phyloP scores from a whole-genome alignment of 192 early-diverging fungal genomes.

The Umbelopsis ramanniana region DNA sequence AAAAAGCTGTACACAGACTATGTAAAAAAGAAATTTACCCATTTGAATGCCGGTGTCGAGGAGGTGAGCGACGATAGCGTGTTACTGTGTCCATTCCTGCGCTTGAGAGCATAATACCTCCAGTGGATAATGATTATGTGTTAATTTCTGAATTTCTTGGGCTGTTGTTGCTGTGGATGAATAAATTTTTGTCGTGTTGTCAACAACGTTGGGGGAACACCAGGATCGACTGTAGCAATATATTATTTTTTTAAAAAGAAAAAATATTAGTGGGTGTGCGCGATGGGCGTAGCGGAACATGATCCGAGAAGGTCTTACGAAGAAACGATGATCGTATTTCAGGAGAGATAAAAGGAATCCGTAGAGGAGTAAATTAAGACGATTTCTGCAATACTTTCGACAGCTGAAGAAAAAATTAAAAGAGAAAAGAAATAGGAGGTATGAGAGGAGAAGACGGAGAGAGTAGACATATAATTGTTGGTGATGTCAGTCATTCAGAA shows the following conservation, averaged over 20 bases:
- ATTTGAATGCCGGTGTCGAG: slow-evolving; percentile 10
- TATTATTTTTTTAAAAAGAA: neutral
- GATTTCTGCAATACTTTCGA: neutral
- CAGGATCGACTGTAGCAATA: neutral
- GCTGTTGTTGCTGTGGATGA: neutral
- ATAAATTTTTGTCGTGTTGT: no score
- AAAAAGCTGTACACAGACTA: neutral
- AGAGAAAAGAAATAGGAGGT: slow-evolving; percentile 20
- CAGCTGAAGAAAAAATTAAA: neutral
- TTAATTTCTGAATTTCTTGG: neutral
- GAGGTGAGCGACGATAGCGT: slow-evolving; percentile 17
- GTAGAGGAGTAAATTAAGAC: slow-evolving; percentile 9
- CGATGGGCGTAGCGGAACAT: neutral
- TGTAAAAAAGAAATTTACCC: slow-evolving; percentile 9
- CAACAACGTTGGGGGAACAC: no score
- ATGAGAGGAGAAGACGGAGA: neutral
- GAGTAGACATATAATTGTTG: no score
- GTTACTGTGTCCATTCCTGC: neutral
- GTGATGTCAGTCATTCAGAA: no score
- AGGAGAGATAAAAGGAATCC: slow-evolving; percentile 7
- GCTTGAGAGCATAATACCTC: slow-evolving; percentile 1
- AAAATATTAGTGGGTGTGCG: neutral
- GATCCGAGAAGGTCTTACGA: neutral
- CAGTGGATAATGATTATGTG: neutral
- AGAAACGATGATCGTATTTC: neutral